Evolutionary conservation across 202 grass and related monocot species (phyloP).

Genomic region (Panicum virgatum): DNA sequence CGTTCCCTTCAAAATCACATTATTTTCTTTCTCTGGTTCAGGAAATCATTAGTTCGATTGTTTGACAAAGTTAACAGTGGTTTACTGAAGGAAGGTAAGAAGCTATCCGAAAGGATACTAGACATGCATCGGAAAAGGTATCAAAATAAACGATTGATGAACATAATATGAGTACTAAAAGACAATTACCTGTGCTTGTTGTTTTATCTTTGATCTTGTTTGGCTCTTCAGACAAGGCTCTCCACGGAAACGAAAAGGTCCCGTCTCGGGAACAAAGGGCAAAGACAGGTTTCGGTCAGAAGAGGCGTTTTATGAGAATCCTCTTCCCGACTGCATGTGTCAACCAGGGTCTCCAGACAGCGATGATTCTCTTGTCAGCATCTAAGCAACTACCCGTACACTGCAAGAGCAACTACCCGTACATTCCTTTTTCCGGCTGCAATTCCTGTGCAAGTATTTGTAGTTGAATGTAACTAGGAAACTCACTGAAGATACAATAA

Average conservation of each 20-base stretch:
- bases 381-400: no score
- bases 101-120: slow-evolving; percentile 57
- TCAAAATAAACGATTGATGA: neutral
- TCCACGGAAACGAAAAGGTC: slow-evolving; percentile 80
- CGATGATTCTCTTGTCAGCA: no score
- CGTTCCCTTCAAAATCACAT: slow-evolving; percentile 31
- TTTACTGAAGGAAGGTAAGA: slow-evolving; percentile 61
- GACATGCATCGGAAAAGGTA: slow-evolving; percentile 89
- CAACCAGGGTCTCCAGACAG: no score
- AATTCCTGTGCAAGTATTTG: no score
- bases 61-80: slow-evolving; percentile 75
- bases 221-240: slow-evolving; percentile 76
- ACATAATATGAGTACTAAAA: neutral
- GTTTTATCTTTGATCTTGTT: slow-evolving; percentile 22
- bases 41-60: slow-evolving; percentile 85
- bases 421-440: slow-evolving; percentile 92
- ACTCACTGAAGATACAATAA: no score
- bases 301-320: slow-evolving; percentile 93
- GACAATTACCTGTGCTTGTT: neutral
- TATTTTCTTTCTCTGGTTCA: slow-evolving; percentile 32
- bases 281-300: slow-evolving; percentile 83
- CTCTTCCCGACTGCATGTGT: no score
- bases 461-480: no score
- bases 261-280: slow-evolving; percentile 80
- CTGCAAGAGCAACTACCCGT: no score